Evolutionary conservation across 331 rosid genomes (phyloP).

Genomic region (Rosa hybrid): DNA sequence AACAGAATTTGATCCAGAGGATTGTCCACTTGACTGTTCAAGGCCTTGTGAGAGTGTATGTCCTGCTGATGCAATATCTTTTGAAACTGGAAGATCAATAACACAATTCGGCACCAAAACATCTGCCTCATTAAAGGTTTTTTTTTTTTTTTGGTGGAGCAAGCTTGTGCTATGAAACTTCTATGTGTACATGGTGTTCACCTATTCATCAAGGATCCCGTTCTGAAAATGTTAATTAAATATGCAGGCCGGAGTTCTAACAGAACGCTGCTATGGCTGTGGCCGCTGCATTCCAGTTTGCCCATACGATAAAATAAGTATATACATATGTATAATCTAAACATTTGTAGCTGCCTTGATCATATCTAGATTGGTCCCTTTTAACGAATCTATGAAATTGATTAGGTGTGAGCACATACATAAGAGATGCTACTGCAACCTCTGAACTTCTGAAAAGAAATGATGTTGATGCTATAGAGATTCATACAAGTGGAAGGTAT

Average conservation of each 20-base stretch:
- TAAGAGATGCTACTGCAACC: conserved; percentile 59
- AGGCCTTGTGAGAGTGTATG: conserved; percentile 79
- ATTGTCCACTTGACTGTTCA: conserved; percentile 80
- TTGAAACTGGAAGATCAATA: conserved; percentile 36
- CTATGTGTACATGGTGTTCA: background rate
- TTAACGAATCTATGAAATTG: conserved; percentile 21
- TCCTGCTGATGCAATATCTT: conserved; percentile 85
- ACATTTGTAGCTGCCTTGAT: conserved; percentile 4
- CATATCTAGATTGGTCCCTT: background rate
- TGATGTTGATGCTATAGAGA: conserved; percentile 83
- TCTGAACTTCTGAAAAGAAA: conserved; percentile 57
- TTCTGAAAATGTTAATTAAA: conserved; percentile 3
- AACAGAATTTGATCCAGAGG: conserved; percentile 87
- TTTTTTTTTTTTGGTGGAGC: background rate
- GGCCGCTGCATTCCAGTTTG: conserved; percentile 96
- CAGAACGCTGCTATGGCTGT: conserved; percentile 94
- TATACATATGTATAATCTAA: conserved; percentile 9
- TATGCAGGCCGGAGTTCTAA: conserved; percentile 79
- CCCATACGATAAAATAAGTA: conserved; percentile 91
- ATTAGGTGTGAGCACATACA: conserved; percentile 64
- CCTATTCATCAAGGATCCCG: background rate
- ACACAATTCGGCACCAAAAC: conserved; percentile 27
- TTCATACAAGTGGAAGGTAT: conserved; percentile 88
- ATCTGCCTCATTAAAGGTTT: conserved; percentile 38
- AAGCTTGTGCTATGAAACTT: background rate